phyloP scores from a whole-genome alignment of 2,329 filamentous ascomycete species.

The Colletotrichum cuscutae region DNA sequence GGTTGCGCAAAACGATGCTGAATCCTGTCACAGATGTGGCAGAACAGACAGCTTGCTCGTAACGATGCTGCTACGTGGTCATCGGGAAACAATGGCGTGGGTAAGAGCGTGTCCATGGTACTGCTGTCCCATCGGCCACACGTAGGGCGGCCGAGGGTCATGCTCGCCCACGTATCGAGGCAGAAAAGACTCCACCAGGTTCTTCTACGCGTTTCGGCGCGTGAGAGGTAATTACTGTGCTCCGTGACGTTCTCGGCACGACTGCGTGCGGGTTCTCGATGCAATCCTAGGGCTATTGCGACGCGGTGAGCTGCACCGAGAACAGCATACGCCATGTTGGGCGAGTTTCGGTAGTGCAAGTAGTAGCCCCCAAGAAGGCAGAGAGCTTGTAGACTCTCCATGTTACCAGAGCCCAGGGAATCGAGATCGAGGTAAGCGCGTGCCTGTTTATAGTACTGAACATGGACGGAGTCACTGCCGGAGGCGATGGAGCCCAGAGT shows the following conservation, averaged over 20 bases:
- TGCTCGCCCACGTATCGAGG: slow-evolving; percentile 54
- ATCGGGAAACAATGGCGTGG: slow-evolving; percentile 36
- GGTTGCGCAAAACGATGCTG: slow-evolving; percentile 44
- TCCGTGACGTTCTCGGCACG: slow-evolving; percentile 3
- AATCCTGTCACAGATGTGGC: slow-evolving; percentile 43
- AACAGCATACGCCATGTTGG: slow-evolving; percentile 39
- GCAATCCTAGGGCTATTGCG: slow-evolving; percentile 37
- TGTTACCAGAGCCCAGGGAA: slow-evolving; percentile 57
- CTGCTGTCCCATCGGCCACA: slow-evolving; percentile 43
- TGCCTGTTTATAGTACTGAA: slow-evolving; percentile 66
- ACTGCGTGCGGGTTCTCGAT: slow-evolving; percentile 29
- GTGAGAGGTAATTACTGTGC: slow-evolving; percentile 8
- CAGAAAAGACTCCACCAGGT: slow-evolving; percentile 58
- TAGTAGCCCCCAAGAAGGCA: slow-evolving; percentile 38
- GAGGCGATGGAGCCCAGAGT: slow-evolving; percentile 70
- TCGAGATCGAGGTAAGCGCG: slow-evolving; percentile 65
- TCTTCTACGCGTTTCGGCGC: slow-evolving; percentile 47
- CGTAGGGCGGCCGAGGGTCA: slow-evolving; percentile 51
- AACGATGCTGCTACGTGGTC: slow-evolving; percentile 41
- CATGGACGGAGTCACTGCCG: slow-evolving; percentile 64
- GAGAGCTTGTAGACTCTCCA: slow-evolving; percentile 38
- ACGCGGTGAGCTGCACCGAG: slow-evolving; percentile 37
- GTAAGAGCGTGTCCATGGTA: slow-evolving; percentile 44
- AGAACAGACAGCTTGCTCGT: slow-evolving; percentile 42
- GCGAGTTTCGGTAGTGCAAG: slow-evolving; percentile 39